These are phyloP conservation scores for Collybiopsis luxurians DNA, from an alignment of 768 basidiomycete genomes.

Conservation along the genomic window DNA sequence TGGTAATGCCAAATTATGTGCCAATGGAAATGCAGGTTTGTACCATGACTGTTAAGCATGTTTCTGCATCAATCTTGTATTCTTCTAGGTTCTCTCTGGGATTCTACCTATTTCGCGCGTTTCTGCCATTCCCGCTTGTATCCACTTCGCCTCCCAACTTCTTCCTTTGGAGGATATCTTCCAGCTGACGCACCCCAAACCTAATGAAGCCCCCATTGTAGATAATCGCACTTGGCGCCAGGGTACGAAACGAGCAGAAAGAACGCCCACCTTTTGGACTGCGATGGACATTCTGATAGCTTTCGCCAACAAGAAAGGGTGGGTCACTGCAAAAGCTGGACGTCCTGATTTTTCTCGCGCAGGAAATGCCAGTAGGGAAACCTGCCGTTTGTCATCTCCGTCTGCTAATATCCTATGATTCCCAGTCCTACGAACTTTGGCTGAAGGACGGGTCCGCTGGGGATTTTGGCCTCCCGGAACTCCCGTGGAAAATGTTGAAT, in stretches of 20 bases:
- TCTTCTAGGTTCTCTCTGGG: slow-evolving; percentile 58
- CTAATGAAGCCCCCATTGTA: slow-evolving; percentile 30
- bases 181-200: slow-evolving; percentile 51
- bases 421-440: slow-evolving; percentile 75
- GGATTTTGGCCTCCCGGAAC: slow-evolving; percentile 77
- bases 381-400: not conserved
- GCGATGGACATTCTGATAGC: slow-evolving; percentile 82
- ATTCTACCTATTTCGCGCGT: slow-evolving; percentile 80
- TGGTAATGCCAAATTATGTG: slow-evolving; percentile 84
- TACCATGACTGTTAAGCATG: slow-evolving; percentile 2
- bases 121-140: slow-evolving; percentile 80
- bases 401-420: not conserved
- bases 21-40: slow-evolving; percentile 81
- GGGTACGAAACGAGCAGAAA: slow-evolving; percentile 30
- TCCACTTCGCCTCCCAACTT: slow-evolving; percentile 62
- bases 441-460: slow-evolving; percentile 82
- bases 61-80: slow-evolving; percentile 1
- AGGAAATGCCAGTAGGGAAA: slow-evolving; percentile 78
- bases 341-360: slow-evolving; percentile 86
- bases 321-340: slow-evolving; percentile 90
- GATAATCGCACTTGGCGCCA: slow-evolving; percentile 83
- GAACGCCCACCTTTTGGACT: slow-evolving; percentile 57
- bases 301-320: slow-evolving; percentile 75
- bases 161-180: slow-evolving; percentile 79
- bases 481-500: slow-evolving; percentile 21